phyloP scores from a whole-genome alignment of 1,139 yeast species.

The Pichia kudriavzevii region DNA sequence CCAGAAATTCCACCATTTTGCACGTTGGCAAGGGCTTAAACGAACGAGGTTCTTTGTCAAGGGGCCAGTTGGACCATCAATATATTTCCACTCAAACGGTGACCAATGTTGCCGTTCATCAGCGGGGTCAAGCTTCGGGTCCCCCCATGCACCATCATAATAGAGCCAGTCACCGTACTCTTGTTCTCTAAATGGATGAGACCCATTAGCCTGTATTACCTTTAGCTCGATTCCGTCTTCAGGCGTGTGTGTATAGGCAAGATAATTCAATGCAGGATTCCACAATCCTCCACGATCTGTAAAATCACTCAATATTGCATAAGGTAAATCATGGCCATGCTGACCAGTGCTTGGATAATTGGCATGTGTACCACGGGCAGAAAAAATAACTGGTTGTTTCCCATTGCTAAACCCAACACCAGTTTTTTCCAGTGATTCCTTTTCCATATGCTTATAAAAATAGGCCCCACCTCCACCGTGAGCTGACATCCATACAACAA shows the following conservation, averaged over 20 bases:
- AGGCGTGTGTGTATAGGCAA: constrained; percentile 77
- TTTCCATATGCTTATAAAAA: constrained; percentile 62
- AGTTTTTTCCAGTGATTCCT: constrained; percentile 10
- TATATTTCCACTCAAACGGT: constrained; percentile 73
- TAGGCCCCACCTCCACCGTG: constrained; percentile 97
- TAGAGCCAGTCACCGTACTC: constrained; percentile 71
- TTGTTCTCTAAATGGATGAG: constrained; percentile 52
- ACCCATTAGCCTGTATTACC: constrained; percentile 35
- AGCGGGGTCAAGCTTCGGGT: constrained; percentile 51
- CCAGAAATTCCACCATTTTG: constrained; percentile 71
- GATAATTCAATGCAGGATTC: constrained; percentile 79
- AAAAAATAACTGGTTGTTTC: constrained; percentile 64
- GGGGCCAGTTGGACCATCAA: constrained; percentile 92
- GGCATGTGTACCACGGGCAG: constrained; percentile 96
- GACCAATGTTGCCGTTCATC: constrained; percentile 83
- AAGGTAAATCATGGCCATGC: constrained; percentile 91
- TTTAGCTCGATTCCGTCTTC: constrained; percentile 13
- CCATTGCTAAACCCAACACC: constrained; percentile 13
- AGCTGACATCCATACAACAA: constrained; percentile 97
- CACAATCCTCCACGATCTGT: constrained; percentile 93
- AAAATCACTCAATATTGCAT: constrained; percentile 81
- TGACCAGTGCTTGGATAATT: constrained; percentile 95
- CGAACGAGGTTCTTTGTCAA: constrained; percentile 66
- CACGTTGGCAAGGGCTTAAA: constrained; percentile 66
- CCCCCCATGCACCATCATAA: constrained; percentile 90